phyloP scores from a whole-genome alignment of 2,329 filamentous ascomycete genomes.

The Blumeria hordei region DNA sequence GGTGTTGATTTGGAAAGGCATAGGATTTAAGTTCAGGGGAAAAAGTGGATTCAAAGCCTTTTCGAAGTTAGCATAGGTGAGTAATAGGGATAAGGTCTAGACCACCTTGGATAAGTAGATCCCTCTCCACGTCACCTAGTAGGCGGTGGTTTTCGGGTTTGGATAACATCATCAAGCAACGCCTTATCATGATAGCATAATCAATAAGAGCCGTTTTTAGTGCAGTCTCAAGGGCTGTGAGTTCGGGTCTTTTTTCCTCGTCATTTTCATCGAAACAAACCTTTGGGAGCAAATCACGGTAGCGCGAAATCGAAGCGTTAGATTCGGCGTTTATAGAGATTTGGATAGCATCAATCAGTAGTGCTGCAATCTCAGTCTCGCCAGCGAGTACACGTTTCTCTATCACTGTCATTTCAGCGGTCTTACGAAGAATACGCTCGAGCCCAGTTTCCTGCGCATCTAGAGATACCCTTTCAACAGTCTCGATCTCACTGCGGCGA shows the following conservation, averaged over 20 bases:
- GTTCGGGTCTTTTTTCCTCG: slow-evolving; percentile 21
- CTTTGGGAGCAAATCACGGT: slow-evolving; percentile 47
- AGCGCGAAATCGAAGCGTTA: slow-evolving; percentile 54
- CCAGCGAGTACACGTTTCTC: slow-evolving; percentile 53
- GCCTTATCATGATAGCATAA: slow-evolving; percentile 69
- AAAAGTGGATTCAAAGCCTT: slow-evolving; percentile 38
- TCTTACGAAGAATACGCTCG: slow-evolving; percentile 77
- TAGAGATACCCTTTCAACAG: slow-evolving; percentile 34
- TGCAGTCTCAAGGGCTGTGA: slow-evolving; percentile 44
- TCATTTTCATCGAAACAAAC: slow-evolving; percentile 17
- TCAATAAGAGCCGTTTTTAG: slow-evolving; percentile 71
- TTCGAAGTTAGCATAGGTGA: slow-evolving; percentile 5
- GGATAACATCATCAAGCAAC: slow-evolving; percentile 47
- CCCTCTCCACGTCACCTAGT: slow-evolving; percentile 19
- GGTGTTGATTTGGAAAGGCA: slow-evolving; percentile 21
- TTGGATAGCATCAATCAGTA: slow-evolving; percentile 51
- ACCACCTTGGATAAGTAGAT: not conserved
- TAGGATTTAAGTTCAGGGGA: slow-evolving; percentile 41
- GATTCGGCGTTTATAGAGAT: slow-evolving; percentile 52
- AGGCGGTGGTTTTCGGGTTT: slow-evolving; percentile 22
- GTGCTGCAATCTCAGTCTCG: slow-evolving; percentile 42
- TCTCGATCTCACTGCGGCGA: slow-evolving; percentile 62
- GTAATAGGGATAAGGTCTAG: not conserved
- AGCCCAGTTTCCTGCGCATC: slow-evolving; percentile 66
- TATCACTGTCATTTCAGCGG: slow-evolving; percentile 53